phyloP scores from a whole-genome alignment of 495 filamentous ascomycete species.

The Xylaria palmicola region DNA sequence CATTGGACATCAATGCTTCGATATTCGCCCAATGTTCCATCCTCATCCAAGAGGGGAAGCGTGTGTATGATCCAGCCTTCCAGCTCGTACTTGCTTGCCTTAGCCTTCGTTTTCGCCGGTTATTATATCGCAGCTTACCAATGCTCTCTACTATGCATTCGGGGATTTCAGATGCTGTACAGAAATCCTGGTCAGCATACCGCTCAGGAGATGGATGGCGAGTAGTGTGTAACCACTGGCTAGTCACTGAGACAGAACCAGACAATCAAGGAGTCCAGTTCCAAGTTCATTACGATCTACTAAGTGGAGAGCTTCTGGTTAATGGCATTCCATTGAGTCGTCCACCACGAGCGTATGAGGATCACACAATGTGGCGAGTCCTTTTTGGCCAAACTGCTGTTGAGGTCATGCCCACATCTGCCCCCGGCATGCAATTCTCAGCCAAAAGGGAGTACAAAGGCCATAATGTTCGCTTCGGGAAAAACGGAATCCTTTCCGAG shows the following conservation, averaged over 20 bases:
- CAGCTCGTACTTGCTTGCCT: constrained; percentile 16
- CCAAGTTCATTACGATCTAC: constrained; percentile 50
- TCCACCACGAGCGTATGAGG: constrained; percentile 48
- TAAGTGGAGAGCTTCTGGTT: constrained; percentile 57
- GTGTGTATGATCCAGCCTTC: background rate
- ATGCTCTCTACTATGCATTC: constrained; percentile 22
- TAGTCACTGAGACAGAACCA: constrained; percentile 13
- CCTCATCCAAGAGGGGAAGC: constrained; percentile 34
- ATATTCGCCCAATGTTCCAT: constrained; percentile 42
- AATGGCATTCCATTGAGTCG: constrained; percentile 52
- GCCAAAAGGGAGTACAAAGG: constrained; percentile 27
- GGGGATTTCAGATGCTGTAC: constrained; percentile 30
- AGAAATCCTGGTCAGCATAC: constrained; percentile 39
- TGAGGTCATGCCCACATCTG: constrained; percentile 49
- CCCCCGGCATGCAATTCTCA: constrained; percentile 47
- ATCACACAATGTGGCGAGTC: constrained; percentile 30
- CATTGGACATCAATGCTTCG: constrained; percentile 21
- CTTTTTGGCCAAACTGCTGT: constrained; percentile 39
- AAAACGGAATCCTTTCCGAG: constrained; percentile 7
- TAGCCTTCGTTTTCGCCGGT: constrained; percentile 29
- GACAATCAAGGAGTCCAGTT: constrained; percentile 1
- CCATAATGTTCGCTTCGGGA: constrained; percentile 43
- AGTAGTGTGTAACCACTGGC: constrained; percentile 19
- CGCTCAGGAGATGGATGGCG: constrained; percentile 25
- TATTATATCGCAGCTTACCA: constrained; percentile 22